phyloP scores from a whole-genome alignment of 768 basidiomycete genomes.

The Phaeolepiota aurea region DNA sequence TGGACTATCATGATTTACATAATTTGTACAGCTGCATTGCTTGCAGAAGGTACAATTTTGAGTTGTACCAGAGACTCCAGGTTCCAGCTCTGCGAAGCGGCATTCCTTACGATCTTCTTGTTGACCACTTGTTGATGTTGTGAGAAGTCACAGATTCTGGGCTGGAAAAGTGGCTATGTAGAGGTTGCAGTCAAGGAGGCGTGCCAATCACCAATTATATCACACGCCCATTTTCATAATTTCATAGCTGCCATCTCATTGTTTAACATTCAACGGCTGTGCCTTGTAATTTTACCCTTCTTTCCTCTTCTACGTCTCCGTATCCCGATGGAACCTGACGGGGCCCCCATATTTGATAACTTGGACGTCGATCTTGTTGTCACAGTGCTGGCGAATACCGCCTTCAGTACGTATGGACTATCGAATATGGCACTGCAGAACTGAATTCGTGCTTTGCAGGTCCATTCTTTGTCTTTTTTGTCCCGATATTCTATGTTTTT shows the following conservation, averaged over 20 bases:
- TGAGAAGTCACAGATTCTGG: too few relatives aligned
- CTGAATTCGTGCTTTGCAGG: constrained; percentile 31
- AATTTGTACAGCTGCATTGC: too few relatives aligned
- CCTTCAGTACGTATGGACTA: constrained; percentile 57
- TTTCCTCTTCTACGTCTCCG: background rate
- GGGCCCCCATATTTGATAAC: constrained; percentile 53
- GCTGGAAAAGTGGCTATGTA: too few relatives aligned
- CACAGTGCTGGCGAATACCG: constrained; percentile 72
- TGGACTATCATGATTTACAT: too few relatives aligned
- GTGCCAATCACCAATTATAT: too few relatives aligned
- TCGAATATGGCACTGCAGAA: constrained; percentile 2
- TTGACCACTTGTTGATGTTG: too few relatives aligned
- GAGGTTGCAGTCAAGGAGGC: too few relatives aligned
- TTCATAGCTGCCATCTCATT: background rate
- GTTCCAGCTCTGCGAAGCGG: too few relatives aligned
- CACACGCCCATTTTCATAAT: background rate
- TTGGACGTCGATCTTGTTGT: constrained; percentile 72
- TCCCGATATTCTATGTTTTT: constrained; percentile 73
- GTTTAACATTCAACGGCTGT: constrained; percentile 15
- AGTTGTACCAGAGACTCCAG: too few relatives aligned
- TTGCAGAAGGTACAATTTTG: too few relatives aligned
- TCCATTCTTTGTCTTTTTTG: constrained; percentile 76
- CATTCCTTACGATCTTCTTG: too few relatives aligned
- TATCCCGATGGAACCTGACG: constrained; percentile 17
- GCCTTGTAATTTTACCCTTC: constrained; percentile 15